Evolutionary conservation across 2,329 filamentous ascomycete species (phyloP), one percentile per base, ranked within the genome.

Genomic region (Xylariaceae sp.): DNA sequence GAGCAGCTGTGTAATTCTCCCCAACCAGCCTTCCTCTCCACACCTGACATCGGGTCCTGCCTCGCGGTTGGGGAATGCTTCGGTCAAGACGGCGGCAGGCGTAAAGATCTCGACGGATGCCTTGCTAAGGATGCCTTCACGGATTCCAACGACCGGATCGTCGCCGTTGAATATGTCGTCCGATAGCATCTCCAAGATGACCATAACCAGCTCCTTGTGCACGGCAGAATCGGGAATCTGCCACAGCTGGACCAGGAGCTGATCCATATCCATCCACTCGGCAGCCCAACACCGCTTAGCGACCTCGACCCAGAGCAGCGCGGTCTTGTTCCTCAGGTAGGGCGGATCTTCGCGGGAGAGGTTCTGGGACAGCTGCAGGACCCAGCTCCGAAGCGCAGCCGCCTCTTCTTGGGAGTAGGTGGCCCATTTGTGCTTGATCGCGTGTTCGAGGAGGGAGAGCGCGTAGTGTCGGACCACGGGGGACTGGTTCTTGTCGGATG

Each of bases 221-320:
- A 73, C 72, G 19, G 70, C 61, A 17, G 73, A 73, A 43, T 76
- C 72, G 13, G 69, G 68, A 12, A 71, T 58, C 56, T 88, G 80
- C 92, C 92, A 98, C 14, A 96, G 69, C 50, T 78, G 74, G 28
- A 89, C 75, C 35, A 98, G 71, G 52, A 84, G 71, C 43, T 78
- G 65, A 57, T 98, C 93, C 90, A 98, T 94, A 53, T 93, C 80
- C 67, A 83, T 79, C 92, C 93, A 98, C 41, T 92, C 83, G 19
- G 77, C 70, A n/a, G 74, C 86, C 92, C 92, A 98, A 54, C 78
- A 84, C 50, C 90, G 76, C 65, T 96, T 96, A 25, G 89, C 88
- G 33, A 94, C 70, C 59, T 96, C 92, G 6, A 89, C 85, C 92
- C 92, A 98, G 41, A 98, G 65, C 60, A 94, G 83, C 18, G 86